These are phyloP conservation scores for Alternaria rosae DNA, from an alignment of 2,329 filamentous ascomycete species.

Conservation along the genomic window DNA sequence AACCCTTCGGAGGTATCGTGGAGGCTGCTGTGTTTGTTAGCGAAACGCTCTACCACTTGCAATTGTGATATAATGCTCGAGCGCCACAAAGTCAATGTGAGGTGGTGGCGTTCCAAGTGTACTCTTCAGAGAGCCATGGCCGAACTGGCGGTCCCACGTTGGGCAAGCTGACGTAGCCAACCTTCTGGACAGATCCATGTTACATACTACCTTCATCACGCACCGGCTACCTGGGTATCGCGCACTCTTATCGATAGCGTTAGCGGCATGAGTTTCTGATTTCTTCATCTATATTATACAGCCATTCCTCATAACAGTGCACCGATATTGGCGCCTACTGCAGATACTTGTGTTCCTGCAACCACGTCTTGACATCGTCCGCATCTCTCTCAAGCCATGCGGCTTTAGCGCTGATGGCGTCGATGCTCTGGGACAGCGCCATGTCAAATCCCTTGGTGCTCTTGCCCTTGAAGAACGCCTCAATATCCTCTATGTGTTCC, in stretches of 20 bases:
- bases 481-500: conserved; percentile 77
- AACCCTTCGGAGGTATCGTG: background rate
- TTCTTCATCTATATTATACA: background rate
- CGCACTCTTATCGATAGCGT: background rate
- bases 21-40: background rate
- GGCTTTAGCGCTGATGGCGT: conserved; percentile 83
- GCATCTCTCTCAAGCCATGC: conserved; percentile 80
- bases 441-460: conserved; percentile 89
- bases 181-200: conserved; percentile 23
- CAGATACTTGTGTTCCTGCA: conserved; percentile 71
- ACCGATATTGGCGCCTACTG: conserved; percentile 22
- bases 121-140: background rate
- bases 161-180: background rate
- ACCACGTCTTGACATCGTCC: conserved; percentile 76
- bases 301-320: background rate
- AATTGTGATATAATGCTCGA: background rate
- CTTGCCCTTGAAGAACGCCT: conserved; percentile 81
- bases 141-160: background rate
- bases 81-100: background rate
- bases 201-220: conserved; percentile 7
- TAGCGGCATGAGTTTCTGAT: background rate
- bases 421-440: conserved; percentile 86
- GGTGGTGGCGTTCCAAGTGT: background rate
- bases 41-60: background rate
- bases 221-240: background rate